Evolutionary conservation across 2,329 filamentous ascomycete genomes (phyloP).

Genomic region (Malbranchea zuffiana): DNA sequence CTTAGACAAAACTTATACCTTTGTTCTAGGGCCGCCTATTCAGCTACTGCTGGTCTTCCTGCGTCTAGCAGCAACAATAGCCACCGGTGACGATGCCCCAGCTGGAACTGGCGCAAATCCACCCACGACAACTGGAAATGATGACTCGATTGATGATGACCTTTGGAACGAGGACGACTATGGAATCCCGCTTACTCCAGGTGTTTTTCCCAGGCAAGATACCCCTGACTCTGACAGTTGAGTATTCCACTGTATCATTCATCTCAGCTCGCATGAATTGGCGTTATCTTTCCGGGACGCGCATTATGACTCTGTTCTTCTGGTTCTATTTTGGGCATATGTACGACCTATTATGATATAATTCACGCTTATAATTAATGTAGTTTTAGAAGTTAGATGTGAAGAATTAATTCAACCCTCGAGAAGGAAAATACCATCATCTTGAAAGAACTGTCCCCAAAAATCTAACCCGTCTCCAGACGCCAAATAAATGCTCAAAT

Average conservation of each 20-base stretch:
- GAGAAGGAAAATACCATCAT: neutral
- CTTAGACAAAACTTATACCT: constrained; percentile 63
- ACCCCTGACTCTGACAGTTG: no score
- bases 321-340: neutral
- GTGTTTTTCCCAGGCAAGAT: constrained; percentile 12
- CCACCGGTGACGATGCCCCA: constrained; percentile 34
- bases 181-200: constrained; percentile 36
- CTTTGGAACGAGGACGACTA: constrained; percentile 49
- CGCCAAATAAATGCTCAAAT: constrained; percentile 9
- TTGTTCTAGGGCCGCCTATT: constrained; percentile 69
- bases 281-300: no score
- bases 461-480: constrained; percentile 4
- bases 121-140: constrained; percentile 21
- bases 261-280: no score
- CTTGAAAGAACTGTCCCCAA: neutral
- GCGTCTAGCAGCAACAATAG: constrained; percentile 66
- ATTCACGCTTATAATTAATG: constrained; percentile 1
- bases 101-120: constrained; percentile 12
- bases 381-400: neutral
- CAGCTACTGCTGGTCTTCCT: constrained; percentile 71
- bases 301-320: no score
- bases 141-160: constrained; percentile 31
- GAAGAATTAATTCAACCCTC: neutral
- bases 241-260: no score
- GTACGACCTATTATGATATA: constrained; percentile 3